Base-by-base conservation (phyloP, 345 rosid genomes). In the Streptanthus diversifolius region DNA sequence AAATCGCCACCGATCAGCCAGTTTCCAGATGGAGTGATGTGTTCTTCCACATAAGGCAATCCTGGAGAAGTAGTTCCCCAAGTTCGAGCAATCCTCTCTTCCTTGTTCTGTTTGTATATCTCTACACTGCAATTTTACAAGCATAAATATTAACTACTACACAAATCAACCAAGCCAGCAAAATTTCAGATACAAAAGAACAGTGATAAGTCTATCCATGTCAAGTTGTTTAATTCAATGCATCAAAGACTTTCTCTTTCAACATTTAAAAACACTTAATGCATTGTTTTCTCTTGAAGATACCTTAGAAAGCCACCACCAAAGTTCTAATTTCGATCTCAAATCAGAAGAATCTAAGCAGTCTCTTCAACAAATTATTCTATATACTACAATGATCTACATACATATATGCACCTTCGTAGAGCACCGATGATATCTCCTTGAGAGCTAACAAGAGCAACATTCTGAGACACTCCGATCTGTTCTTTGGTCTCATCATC, bases 1-100 rank as follows among this genome's bases (percentile, higher is more conserved):
- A 95, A 64, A 77, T 95, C 95, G 12, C 99, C 98, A 55, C 99
- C 98, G 36, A 95, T 82, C 49, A 95, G 87, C 97, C 99, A 95
- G 77, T 92, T 87, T 64, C 97, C 99, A 66, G 97, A 83, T 7
- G 87, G 80, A 37, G 85, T 61, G 6, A 95, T 88, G 43, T 63
- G 73, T 79, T 90, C 92, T 68, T 95, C 99, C 3, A 85, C 98
- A 29, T 92, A 95, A 13, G 99, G 99, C 77, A 92, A 77, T 40
- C 99, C 97, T 0, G 88, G 86, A 35, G 91, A 87, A 40, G 95
- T 88, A 32, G 97, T 87, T 66, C 99, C 98, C 99, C 98, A 92
- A 29, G 96, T 95, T 76, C 98, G 67, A 32, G 97, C 95, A 24
- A 90, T 88, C 72, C 98, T 88, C 61, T 95, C 97, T 75, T 95